Base-by-base conservation (phyloP, 2,329 filamentous ascomycete species). In the Alternaria metachromatica region DNA sequence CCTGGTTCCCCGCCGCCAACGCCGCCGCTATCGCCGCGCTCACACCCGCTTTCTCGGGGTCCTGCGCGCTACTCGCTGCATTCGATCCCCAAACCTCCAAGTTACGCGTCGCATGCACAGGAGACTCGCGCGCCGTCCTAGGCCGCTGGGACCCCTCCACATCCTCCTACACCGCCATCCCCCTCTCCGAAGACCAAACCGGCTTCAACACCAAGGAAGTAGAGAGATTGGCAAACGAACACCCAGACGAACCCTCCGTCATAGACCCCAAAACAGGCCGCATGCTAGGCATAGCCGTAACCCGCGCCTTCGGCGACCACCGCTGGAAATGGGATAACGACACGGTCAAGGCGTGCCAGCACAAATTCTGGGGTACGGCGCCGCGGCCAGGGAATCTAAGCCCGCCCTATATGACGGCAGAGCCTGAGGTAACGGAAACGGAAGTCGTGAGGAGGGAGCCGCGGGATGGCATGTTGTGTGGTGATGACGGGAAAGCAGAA, bases 391-490 rank as follows among this genome's bases (percentile, higher is more conserved):
- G 82, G 13, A 76, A 70, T 15, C 76, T 81, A 55, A 87, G 88
- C 0, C 89, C 89, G 4, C 90, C 90, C 0, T 92, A 92, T 76
- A 78, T 92, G 69, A 91, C 87, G 0, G 90, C 89, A 1, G 85
- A 89, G 71, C 90, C 90, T 0, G 88, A 88, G 30, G 81, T 92
- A 25, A 89, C 85, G 2, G 88, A 86, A 4, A 87, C 84, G 0
- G 78, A 80, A 30, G 79, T 92, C 6, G 78, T 85, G 6, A 77
- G 81, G 0, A 79, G 79, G 3, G 72, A 74, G 7, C 57, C 64
- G 7, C 21, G 20, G 11, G 43, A 50, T 26, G 57, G 28, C 4
- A 41, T 41, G 37, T n/a, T 41, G 5, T 41, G 37, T 41, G 37
- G 37, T 41, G 37, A 41, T 41, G 37, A 3, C 6, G 4, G 7